Evolutionary conservation across 371 early-diverging fungal species (phyloP), one percentile per base, ranked within the genome.

Genomic region (Mucor mucedo): DNA sequence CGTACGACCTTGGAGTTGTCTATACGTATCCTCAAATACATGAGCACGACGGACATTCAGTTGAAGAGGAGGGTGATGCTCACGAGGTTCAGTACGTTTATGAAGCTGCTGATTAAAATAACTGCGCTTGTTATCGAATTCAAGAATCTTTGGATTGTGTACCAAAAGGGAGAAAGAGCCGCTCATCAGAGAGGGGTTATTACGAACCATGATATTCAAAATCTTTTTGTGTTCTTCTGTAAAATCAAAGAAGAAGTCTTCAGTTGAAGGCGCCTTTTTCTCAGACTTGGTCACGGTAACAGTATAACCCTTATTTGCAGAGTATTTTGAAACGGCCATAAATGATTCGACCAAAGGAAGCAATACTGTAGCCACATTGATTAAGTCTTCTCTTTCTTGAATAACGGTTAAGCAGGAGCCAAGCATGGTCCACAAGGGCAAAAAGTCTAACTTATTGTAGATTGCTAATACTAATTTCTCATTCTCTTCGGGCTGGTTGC

Each of bases 71-170:
- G 87, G 84, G 54, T 87, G 89, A 45, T 88, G 85, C 10, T 89
- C 88, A 4, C 92, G 88, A 29, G 83, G 72, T 5, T 70, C 69
- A 21, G 71, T 70, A 35, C 90, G 86, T 73, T 96, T 95, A 72
- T 94, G 94, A 47, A 98, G 82, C 59, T 95, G 94, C 75, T 96
- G 96, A 55, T 83, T 89, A 75, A 98, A 98, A 80, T 95, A 98
- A 65, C 93, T 95, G 47, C 98, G 87, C 84, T 98, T 98, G 84
- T 97, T 98, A 80, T 98, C 99, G 72, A 98, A 98, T 63, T 98
- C 98, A 32, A 98, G 85, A 66, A 98, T 93, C 73, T 96, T 96
- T 48, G 97, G 97, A 71, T 96, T 98, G 53, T 91, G 90, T 3
- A 97, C 91, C 55, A 98, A 82, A 42, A 98, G 80, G 21, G 97